phyloP scores from a whole-genome alignment of 108 stramenopile genomes.

The Pseudonitzschia multiseries region DNA sequence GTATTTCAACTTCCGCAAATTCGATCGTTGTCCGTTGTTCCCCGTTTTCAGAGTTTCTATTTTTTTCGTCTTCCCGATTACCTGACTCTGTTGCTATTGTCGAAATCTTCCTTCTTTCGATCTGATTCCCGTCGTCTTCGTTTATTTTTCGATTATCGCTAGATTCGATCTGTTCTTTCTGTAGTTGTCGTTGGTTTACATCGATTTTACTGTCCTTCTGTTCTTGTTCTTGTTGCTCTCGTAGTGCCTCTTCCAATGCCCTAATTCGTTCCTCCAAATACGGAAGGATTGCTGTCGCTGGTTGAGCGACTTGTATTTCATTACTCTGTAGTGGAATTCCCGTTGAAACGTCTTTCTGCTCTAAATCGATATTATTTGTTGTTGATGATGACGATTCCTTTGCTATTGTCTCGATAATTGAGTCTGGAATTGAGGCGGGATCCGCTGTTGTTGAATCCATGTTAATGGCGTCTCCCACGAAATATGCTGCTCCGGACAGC shows the following conservation, averaged over 20 bases:
- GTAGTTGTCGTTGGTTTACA: too few relatives aligned
- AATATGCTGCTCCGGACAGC: not conserved
- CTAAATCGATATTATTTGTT: not conserved
- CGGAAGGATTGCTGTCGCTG: slow-evolving; percentile 3
- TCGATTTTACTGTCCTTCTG: not conserved
- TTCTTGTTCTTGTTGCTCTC: not conserved
- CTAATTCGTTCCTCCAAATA: slow-evolving; percentile 16
- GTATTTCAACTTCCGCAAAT: too few relatives aligned
- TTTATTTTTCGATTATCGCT: not conserved
- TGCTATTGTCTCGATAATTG: not conserved
- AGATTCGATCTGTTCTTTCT: not conserved
- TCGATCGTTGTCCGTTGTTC: too few relatives aligned
- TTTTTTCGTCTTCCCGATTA: too few relatives aligned
- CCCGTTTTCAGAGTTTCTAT: too few relatives aligned
- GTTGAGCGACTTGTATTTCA: not conserved
- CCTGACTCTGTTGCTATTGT: too few relatives aligned
- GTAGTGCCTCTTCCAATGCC: slow-evolving; percentile 5
- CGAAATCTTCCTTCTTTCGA: too few relatives aligned
- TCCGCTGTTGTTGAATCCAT: not conserved
- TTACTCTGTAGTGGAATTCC: not conserved
- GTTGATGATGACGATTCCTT: not conserved
- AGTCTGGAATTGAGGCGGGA: not conserved
- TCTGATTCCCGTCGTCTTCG: not conserved
- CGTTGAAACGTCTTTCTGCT: not conserved
- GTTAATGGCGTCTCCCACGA: not conserved